Evolutionary conservation across 2,329 filamentous ascomycete species (phyloP).

Genomic region (Colletotrichum eremochloae): DNA sequence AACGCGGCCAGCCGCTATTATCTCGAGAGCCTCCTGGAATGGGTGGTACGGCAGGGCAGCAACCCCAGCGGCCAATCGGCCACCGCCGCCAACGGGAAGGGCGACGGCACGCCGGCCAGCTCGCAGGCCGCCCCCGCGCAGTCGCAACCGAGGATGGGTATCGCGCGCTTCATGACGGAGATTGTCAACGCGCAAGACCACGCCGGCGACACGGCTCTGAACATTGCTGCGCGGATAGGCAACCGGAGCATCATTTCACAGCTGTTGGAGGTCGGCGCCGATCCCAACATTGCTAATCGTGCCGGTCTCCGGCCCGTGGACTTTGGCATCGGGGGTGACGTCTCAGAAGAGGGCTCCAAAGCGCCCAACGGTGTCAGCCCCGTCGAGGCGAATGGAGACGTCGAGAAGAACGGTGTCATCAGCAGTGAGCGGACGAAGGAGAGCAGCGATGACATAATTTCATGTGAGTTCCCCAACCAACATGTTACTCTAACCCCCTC

Average conservation of each 20-base stretch:
- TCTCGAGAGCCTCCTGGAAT: conserved; percentile 92
- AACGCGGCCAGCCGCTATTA: conserved; percentile 95
- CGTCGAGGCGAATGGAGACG: conserved; percentile 54
- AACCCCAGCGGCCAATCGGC: conserved; percentile 66
- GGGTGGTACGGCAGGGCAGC: conserved; percentile 89
- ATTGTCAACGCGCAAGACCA: conserved; percentile 97
- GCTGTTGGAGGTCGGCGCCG: conserved; percentile 92
- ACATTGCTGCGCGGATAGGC: conserved; percentile 91
- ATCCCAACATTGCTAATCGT: conserved; percentile 91
- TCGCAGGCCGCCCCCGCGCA: conserved; percentile 52
- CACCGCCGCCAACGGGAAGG: conserved; percentile 45
- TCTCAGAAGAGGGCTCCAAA: conserved; percentile 52
- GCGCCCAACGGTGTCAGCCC: background rate
- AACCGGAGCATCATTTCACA: conserved; percentile 98
- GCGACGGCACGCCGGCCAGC: conserved; percentile 53
- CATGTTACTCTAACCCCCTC: background rate
- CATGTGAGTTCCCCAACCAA: conserved; percentile 68
- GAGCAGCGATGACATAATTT: conserved; percentile 83
- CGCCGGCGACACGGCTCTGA: conserved; percentile 93
- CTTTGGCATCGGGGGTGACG: conserved; percentile 87
- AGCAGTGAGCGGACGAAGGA: conserved; percentile 73
- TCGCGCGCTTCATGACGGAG: conserved; percentile 95
- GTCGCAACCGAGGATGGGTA: conserved; percentile 76
- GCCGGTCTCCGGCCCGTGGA: conserved; percentile 91
- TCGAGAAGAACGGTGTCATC: conserved; percentile 60